Evolutionary conservation across 164 flowering plant genomes (phyloP), one percentile per base, ranked within the genome.

Genomic region (Tetracentron sinense): DNA sequence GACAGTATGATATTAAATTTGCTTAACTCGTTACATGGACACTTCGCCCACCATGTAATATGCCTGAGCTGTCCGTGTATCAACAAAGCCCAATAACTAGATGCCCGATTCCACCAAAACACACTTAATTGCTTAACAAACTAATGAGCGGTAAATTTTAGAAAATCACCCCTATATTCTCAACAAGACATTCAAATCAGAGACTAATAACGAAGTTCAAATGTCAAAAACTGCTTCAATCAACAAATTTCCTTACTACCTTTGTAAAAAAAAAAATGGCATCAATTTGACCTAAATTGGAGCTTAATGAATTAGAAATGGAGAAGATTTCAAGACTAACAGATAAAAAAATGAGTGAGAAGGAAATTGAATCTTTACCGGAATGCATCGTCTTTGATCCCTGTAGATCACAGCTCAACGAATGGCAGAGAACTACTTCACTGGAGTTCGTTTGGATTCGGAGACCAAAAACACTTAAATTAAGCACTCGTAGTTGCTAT

Each of bases 371-470:
- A 15, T 2, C 14, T 22, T 29, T 30, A 60, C 63, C 63, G 42
- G 42, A 47, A 31, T 48, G 54, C 54, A 49, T 60, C 54, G 35
- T 60, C 54, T 48, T 22, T 42, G 48, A 20, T 29, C 27, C 28
- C 54, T 60, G 16, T 14, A 42, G 42, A 42, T 26, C 33, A 7
- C 22, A 42, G 26, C 31, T 23, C 20, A 1, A 30, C 3, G 21
- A 30, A 8, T 10, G 5, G 42, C 1, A 20, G 15, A 30, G 44
- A 21, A 10, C 46, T 15, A 25, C 8, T 56, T 35, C 44, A 25
- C 33, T 2, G 21, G 30, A 6, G 28, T 15, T 59, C 50, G 26
- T 44, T 44, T 19, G 16, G 42, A 59, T 19, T 29, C 10, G 51
- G 29, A 17, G 15, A 55, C 21, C 42, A 7, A 6, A 21, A 2